Evolutionary conservation across 2,329 filamentous ascomycete genomes (phyloP).

Genomic region (Madurella fahalii): DNA sequence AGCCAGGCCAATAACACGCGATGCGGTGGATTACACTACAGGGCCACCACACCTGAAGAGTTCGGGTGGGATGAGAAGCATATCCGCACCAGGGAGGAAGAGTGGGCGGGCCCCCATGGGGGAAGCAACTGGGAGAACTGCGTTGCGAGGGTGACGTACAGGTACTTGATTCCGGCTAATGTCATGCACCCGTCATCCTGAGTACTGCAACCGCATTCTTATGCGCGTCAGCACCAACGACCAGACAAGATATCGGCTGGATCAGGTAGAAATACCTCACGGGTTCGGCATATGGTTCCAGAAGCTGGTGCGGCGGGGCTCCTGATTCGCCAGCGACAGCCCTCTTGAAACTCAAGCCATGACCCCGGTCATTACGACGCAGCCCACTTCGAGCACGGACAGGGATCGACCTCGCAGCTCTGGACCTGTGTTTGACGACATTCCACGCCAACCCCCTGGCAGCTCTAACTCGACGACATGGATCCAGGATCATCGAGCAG

Average conservation of each 20-base stretch:
- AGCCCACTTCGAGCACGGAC: constrained; percentile 24
- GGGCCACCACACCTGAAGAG: constrained; percentile 9
- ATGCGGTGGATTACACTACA: constrained; percentile 8
- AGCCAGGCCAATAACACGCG: background rate
- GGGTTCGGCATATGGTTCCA: constrained; percentile 26
- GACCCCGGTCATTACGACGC: constrained; percentile 24
- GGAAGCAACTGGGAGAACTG: background rate
- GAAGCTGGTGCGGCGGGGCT: constrained; percentile 11
- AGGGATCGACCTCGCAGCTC: constrained; percentile 26
- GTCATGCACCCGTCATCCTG: constrained; percentile 3
- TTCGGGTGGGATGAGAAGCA: constrained; percentile 16
- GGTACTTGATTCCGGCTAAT: constrained; percentile 20
- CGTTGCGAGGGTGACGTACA: constrained; percentile 8
- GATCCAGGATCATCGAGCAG: constrained; percentile 36
- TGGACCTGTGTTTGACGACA: constrained; percentile 33
- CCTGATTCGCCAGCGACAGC: constrained; percentile 21
- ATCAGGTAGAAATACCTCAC: constrained; percentile 18
- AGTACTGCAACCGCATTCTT: constrained; percentile 16
- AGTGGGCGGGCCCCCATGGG: constrained; percentile 8
- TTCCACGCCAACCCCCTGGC: constrained; percentile 27
- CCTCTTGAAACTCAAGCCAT: constrained; percentile 22
- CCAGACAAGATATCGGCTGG: background rate
- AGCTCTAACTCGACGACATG: constrained; percentile 35
- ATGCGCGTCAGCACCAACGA: constrained; percentile 14
- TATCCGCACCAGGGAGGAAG: constrained; percentile 20